These are phyloP conservation scores for Pseudisothecium myosuroides DNA, from an alignment of 225 moss, liverwort and hornwort species.

Conservation along the genomic window DNA sequence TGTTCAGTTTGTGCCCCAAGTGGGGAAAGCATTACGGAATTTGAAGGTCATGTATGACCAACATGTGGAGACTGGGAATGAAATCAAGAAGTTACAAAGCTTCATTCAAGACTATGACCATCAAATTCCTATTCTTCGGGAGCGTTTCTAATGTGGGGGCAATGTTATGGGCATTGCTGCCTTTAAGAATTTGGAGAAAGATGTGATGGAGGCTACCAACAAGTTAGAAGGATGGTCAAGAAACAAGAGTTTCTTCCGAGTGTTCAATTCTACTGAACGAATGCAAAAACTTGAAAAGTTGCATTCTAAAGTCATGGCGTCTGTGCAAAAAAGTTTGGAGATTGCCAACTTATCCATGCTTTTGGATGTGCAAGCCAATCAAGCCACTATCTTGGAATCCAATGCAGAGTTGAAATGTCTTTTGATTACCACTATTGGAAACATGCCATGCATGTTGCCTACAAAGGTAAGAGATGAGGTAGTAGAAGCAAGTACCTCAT, in stretches of 20 bases:
- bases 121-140: background rate
- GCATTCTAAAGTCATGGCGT: background rate
- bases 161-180: background rate
- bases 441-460: background rate
- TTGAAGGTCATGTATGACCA: background rate
- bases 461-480: background rate
- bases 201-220: background rate
- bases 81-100: background rate
- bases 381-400: background rate
- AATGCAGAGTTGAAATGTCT: background rate
- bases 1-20: background rate
- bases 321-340: background rate
- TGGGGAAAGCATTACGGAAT: background rate
- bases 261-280: background rate
- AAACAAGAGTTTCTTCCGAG: background rate
- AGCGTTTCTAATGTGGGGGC: background rate
- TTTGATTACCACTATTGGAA: background rate
- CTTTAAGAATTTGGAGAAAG: background rate
- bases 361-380: background rate
- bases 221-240: background rate
- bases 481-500: background rate
- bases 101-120: background rate
- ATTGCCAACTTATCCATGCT: background rate
- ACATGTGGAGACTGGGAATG: background rate
- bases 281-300: background rate